Conservation (phyloP, 2,329 filamentous ascomycete species). For the Cordyceps cateniannulata region DNA sequence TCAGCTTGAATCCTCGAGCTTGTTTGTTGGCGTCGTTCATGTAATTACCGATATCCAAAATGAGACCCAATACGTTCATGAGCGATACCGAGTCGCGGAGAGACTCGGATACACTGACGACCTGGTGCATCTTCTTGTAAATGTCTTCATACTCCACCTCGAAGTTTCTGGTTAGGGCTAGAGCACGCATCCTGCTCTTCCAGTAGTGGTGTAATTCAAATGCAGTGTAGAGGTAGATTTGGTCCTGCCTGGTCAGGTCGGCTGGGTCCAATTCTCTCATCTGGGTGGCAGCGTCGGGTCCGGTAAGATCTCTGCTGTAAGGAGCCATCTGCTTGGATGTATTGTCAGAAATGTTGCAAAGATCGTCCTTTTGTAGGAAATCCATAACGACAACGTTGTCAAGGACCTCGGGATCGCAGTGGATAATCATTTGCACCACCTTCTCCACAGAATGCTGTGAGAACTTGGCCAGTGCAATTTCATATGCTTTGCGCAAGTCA, state of each 20-base stretch:
- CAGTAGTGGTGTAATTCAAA: slow-evolving; percentile 97
- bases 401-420: slow-evolving; percentile 83
- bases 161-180: slow-evolving; percentile 75
- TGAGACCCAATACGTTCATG: slow-evolving; percentile 93
- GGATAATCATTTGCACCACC: slow-evolving; percentile 86
- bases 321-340: slow-evolving; percentile 85
- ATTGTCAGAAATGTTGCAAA: slow-evolving; percentile 90
- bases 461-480: slow-evolving; percentile 92
- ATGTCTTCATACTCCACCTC: slow-evolving; percentile 91
- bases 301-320: slow-evolving; percentile 95
- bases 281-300: slow-evolving; percentile 71
- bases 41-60: slow-evolving; percentile 97
- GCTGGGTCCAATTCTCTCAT: slow-evolving; percentile 76
- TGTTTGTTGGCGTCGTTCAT: slow-evolving; percentile 99
- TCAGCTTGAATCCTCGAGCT: slow-evolving; percentile 94
- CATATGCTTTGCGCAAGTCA: slow-evolving; percentile 76
- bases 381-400: slow-evolving; percentile 94
- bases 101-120: slow-evolving; percentile 84
- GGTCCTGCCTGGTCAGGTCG: slow-evolving; percentile 90
- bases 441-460: slow-evolving; percentile 79
- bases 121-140: slow-evolving; percentile 72
- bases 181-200: slow-evolving; percentile 93
- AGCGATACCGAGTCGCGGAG: slow-evolving; percentile 84
- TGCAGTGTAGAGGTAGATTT: slow-evolving; percentile 88
- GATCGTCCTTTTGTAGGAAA: slow-evolving; percentile 85